Evolutionary conservation across 768 basidiomycete species (phyloP).

Genomic region (Neoboletus magnificus): DNA sequence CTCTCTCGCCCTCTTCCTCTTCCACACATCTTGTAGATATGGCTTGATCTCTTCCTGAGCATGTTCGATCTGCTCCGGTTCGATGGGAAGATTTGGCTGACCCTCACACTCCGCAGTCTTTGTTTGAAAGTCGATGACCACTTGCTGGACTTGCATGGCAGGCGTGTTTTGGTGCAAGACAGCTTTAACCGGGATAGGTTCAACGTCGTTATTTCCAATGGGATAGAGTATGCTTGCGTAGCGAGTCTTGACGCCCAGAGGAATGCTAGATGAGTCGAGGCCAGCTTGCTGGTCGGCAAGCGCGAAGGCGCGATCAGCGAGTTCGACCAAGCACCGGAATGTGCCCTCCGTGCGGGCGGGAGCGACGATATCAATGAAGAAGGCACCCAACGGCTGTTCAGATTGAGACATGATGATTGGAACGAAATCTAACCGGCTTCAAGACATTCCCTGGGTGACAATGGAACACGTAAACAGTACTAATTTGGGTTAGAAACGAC

Average conservation of each 20-base stretch:
- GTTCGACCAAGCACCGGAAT: conserved; percentile 15
- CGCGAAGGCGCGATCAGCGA: conserved; percentile 19
- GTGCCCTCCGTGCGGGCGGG: neutral
- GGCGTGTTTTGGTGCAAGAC: conserved; percentile 13
- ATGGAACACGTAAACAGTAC: neutral
- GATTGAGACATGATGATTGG: conserved; percentile 9
- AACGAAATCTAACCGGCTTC: neutral
- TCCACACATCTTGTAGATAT: conserved; percentile 11
- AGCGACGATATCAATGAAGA: conserved; percentile 14
- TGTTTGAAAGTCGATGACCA: conserved; percentile 17
- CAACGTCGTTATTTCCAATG: neutral
- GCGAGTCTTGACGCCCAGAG: conserved; percentile 4
- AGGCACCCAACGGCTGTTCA: conserved; percentile 6
- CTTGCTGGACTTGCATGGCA: conserved; percentile 4
- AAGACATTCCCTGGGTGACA: neutral
- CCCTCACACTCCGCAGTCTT: conserved; percentile 14
- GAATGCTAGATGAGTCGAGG: neutral
- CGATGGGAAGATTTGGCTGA: conserved; percentile 14
- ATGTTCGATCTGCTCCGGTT: conserved; percentile 17
- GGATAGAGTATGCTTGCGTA: conserved; percentile 17
- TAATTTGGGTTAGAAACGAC: no score
- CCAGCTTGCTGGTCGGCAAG: conserved; percentile 6
- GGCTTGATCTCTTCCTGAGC: conserved; percentile 13
- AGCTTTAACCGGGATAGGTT: conserved; percentile 10
- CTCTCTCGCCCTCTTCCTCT: conserved; percentile 2